Percentiles rank a stretch among this genome's conserved stretches.
These are phyloP conservation scores for Puccinia brachypodii DNA, from an alignment of 1,284 basidiomycete genomes.

Conservation along the genomic window DNA sequence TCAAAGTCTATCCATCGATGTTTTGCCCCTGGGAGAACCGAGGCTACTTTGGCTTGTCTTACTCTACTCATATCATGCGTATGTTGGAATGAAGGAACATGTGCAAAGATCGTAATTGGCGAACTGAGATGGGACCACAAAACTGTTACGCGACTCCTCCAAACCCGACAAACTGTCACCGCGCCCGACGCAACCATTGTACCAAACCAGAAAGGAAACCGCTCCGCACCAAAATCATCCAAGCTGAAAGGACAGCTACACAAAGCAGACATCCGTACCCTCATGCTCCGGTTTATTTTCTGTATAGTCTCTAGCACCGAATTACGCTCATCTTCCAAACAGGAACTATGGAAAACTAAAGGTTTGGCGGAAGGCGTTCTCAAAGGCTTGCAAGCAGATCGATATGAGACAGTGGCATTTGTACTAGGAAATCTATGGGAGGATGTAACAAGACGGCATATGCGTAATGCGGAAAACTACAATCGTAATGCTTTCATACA, in stretches of 20 bases:
- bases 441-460: conserved; percentile 4
- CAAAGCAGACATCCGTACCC: conserved; percentile 31
- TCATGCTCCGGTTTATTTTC: conserved; percentile 42
- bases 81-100: conserved; percentile 39
- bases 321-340: conserved; percentile 35
- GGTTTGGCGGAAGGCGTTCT: conserved; percentile 43
- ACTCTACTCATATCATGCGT: conserved; percentile 43
- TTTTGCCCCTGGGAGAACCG: conserved; percentile 48
- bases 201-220: conserved; percentile 21
- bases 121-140: conserved; percentile 47
- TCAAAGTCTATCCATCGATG: conserved; percentile 46
- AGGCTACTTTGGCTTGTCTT: conserved; percentile 46
- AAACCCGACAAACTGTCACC: conserved; percentile 27
- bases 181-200: background rate
- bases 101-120: conserved; percentile 34
- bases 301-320: conserved; percentile 19
- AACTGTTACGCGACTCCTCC: conserved; percentile 38
- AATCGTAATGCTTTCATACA: conserved; percentile 8
- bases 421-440: conserved; percentile 44
- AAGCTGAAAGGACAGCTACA: conserved; percentile 38
- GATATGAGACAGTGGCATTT: conserved; percentile 43
- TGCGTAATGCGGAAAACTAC: background rate
- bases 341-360: conserved; percentile 46
- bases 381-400: conserved; percentile 28
- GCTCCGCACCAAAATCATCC: conserved; percentile 22